Conservation (phyloP, 2,329 filamentous ascomycete species). For the Aspergillus sp. region DNA sequence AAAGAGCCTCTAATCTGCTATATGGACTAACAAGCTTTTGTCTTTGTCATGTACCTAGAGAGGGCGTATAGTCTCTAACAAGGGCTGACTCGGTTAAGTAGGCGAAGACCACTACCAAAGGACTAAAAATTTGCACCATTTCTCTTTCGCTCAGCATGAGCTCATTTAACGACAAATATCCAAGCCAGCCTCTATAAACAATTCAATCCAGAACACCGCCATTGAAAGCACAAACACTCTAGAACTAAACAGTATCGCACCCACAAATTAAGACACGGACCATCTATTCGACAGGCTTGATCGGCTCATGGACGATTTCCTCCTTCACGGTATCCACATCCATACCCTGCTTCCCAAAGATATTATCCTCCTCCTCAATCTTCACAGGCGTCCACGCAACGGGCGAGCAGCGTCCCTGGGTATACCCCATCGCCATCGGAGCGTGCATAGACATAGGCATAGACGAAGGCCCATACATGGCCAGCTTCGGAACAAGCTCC, state of each 20-base stretch:
- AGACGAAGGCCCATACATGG: constrained; percentile 13
- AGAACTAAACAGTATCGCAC: background rate
- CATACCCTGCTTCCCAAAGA: background rate
- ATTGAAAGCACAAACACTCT: background rate
- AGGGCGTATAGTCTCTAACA: no score
- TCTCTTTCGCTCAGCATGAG: background rate
- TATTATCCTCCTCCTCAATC: constrained; percentile 25
- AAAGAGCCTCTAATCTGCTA: no score
- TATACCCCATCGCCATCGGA: constrained; percentile 3
- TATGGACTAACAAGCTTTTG: no score
- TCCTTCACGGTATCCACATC: constrained; percentile 28
- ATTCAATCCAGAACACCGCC: background rate
- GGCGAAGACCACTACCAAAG: no score
- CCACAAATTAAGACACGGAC: background rate
- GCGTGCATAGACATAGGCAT: background rate
- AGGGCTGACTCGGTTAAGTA: no score
- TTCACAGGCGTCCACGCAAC: constrained; percentile 32
- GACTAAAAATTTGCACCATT: no score
- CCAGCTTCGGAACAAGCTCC: constrained; percentile 19
- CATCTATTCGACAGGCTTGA: background rate
- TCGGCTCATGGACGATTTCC: constrained; percentile 20
- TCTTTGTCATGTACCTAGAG: no score
- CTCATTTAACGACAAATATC: background rate
- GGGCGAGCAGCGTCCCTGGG: constrained; percentile 1
- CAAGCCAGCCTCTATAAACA: background rate